Conservation (phyloP, 495 filamentous ascomycete genomes). For the Pyronema domesticum region DNA sequence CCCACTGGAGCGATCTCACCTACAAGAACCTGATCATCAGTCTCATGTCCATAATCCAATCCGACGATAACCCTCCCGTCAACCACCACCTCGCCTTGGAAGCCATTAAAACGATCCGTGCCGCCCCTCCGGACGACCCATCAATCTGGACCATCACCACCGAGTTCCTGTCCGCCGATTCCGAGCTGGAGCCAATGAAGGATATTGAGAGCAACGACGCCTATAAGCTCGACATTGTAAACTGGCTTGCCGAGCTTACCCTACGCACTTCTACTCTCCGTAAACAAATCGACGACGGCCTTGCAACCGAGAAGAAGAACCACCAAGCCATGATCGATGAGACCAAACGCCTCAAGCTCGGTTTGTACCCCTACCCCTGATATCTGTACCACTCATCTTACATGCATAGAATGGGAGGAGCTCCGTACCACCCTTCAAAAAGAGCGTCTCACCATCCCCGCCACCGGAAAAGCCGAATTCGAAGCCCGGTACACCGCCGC, state of each 20-base stretch:
- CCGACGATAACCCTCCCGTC: constrained; percentile 13
- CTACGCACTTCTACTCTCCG: constrained; percentile 9
- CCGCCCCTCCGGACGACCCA: constrained; percentile 10
- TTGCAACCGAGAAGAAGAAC: constrained; percentile 9
- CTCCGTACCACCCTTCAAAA: constrained; percentile 14
- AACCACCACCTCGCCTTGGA: constrained; percentile 11
- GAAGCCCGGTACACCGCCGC: constrained; percentile 16
- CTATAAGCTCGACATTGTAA: constrained; percentile 10
- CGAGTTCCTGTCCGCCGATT: constrained; percentile 7
- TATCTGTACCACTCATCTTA: neutral
- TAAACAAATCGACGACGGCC: constrained; percentile 10
- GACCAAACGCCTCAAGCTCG: constrained; percentile 13
- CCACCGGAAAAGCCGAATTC: constrained; percentile 10
- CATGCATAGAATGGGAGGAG: constrained; percentile 16
- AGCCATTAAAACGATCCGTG: constrained; percentile 7
- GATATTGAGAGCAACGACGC: constrained; percentile 5
- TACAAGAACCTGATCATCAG: constrained; percentile 19
- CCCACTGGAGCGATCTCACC: constrained; percentile 19
- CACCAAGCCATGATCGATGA: constrained; percentile 5
- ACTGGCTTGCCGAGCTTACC: constrained; percentile 7
- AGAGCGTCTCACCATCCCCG: constrained; percentile 12
- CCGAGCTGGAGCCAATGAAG: neutral
- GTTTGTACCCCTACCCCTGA: constrained; percentile 6
- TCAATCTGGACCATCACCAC: constrained; percentile 13
- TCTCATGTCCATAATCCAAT: constrained; percentile 11